Base-by-base conservation (phyloP, 2,329 filamentous ascomycete genomes). In the Diaporthe sp. region DNA sequence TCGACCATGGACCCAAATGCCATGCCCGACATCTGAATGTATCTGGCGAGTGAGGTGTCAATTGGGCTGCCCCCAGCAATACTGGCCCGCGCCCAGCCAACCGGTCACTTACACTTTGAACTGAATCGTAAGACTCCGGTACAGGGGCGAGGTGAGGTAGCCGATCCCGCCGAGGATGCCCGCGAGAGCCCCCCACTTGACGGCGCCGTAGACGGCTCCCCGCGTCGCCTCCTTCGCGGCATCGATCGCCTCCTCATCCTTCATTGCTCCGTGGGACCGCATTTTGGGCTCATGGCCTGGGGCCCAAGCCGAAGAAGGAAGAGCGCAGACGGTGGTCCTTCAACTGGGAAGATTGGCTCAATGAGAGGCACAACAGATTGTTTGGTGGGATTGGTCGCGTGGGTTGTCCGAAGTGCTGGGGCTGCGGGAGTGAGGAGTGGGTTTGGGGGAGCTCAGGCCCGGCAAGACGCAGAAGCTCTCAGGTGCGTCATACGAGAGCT, bases 11-110 rank as follows among this genome's bases (percentile, higher is more conserved):
- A 88, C 56, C 94, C 94, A 44, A 94, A 80, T n/a, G 94, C 92
- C 94, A 96, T 96, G 75, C 91, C 92, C n/a, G 92, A 94, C 92
- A 95, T 94, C 82, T 95, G 93, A 22, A 96, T 86, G 80, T 94
- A 96, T 39, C 94, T 96, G 79, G 72, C 61, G 73, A 72, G 56
- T 27, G 37, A 69, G 30, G 74, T 30, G 47, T 72, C 58, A 51
- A 39, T 35, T 25, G 12, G 30, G 30, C 27, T 51, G 27, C n/a
- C 7, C 8, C 25, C 9, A 37, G 19, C 39, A 27, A 1, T 9
- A 12, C 2, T 19, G 4, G 27, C 27, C 27, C 4, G n/a, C 15
- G 35, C 2, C 15, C n/a, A 22, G 47, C 44, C n/a, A 37, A 32
- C n/a, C 35, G 37, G 30, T 66, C 66, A 84, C 90, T 79, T 88